Evolutionary conservation across 306 rosid genomes (phyloP).

Genomic region (Datisca glomerata): DNA sequence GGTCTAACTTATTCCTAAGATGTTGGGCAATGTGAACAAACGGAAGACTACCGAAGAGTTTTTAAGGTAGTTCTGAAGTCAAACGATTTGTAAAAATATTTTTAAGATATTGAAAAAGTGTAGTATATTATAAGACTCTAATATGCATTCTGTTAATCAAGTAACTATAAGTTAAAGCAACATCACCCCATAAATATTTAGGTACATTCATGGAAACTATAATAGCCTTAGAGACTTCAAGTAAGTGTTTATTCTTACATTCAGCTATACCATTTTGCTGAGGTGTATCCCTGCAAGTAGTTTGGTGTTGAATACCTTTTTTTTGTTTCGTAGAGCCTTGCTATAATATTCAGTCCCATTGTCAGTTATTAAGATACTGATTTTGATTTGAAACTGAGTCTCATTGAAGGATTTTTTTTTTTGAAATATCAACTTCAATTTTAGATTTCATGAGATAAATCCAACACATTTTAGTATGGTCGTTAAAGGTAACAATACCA

Average conservation of each 20-base stretch:
- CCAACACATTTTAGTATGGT: background rate
- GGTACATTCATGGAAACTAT: too few species aligned
- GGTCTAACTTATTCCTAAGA: too few species aligned
- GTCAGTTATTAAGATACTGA: background rate
- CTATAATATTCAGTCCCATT: background rate
- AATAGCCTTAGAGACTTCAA: background rate
- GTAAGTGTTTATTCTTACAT: background rate
- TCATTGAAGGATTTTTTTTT: background rate
- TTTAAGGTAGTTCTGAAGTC: too few species aligned
- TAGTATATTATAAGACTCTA: too few species aligned
- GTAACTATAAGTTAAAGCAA: too few species aligned
- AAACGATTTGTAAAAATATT: too few species aligned
- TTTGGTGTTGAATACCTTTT: conserved; percentile 1
- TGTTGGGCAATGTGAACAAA: too few species aligned
- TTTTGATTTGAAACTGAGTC: conserved; percentile 1
- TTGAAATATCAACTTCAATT: background rate
- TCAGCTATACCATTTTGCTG: background rate
- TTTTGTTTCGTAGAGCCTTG: background rate
- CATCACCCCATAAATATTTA: too few species aligned
- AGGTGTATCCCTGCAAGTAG: background rate
- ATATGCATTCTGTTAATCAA: too few species aligned
- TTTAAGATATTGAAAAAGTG: too few species aligned
- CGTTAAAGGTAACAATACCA: background rate
- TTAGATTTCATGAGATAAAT: background rate
- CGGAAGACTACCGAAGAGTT: too few species aligned